Evolutionary conservation across 805 yeast species (phyloP).

Genomic region (Starmerella ratchasimensis): DNA sequence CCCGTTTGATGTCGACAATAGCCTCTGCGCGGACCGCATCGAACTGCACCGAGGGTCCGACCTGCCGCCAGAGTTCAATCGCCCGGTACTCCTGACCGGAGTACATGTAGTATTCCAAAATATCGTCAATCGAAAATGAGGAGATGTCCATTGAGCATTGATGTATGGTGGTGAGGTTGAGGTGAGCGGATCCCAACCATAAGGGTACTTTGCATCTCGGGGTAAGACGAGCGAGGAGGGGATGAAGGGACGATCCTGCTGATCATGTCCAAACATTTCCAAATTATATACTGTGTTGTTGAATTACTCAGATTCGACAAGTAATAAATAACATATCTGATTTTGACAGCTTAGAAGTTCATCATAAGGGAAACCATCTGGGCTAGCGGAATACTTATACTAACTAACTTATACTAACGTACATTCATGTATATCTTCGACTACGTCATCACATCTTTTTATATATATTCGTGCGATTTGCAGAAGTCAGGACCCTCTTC

Average conservation of each 20-base stretch:
- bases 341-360: not conserved
- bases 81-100: slow-evolving; percentile 3
- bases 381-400: not conserved
- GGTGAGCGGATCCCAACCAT: not conserved
- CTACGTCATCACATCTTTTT: not conserved
- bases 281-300: not conserved
- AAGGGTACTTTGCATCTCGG: not conserved
- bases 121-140: too few relatives aligned
- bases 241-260: not conserved
- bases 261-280: not conserved
- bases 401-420: not conserved
- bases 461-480: slow-evolving; percentile 8
- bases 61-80: not conserved
- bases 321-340: not conserved
- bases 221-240: not conserved
- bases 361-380: not conserved
- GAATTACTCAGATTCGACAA: not conserved
- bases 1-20: not conserved
- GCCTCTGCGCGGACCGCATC: not conserved
- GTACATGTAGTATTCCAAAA: not conserved
- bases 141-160: too few relatives aligned
- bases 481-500: slow-evolving; percentile 77
- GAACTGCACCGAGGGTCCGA: not conserved
- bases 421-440: not conserved
- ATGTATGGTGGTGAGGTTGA: slow-evolving; percentile 1